Conservation (phyloP, 192 early-diverging fungal genomes). For the Entomortierella parvispora region DNA sequence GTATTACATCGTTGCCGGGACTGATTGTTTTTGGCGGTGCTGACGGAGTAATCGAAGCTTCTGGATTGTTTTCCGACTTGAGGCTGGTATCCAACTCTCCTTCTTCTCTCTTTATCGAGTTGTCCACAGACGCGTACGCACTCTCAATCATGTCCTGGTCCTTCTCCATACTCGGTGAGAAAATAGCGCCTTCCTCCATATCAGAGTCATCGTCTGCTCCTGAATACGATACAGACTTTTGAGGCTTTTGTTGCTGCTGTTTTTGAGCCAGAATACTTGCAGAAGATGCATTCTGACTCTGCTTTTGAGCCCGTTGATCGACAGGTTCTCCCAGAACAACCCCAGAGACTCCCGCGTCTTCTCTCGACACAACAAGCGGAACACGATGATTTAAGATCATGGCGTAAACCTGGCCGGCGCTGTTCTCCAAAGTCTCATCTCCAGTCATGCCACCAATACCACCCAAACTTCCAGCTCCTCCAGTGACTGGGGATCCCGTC, state of each 20-base stretch:
- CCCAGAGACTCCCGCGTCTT: conserved; percentile 8
- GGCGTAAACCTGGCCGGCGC: conserved; percentile 53
- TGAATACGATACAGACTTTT: no score
- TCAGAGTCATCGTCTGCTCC: conserved; percentile 18
- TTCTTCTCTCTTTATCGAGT: conserved; percentile 12
- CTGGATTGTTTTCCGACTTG: conserved; percentile 17
- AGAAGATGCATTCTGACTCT: no score
- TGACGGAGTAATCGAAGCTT: no score
- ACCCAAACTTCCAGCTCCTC: conserved; percentile 9
- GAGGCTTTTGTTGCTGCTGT: no score
- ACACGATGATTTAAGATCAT: conserved; percentile 63
- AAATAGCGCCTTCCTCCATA: conserved; percentile 10
- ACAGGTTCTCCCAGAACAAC: background rate
- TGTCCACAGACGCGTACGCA: background rate
- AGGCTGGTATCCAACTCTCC: conserved; percentile 9
- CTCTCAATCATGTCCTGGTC: no score
- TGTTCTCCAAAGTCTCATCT: conserved; percentile 27
- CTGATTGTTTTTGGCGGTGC: no score
- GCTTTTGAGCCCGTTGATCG: background rate
- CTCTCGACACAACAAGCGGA: conserved; percentile 52
- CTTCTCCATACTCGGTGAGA: no score
- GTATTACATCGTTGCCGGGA: conserved; percentile 42
- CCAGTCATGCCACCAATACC: conserved; percentile 34
- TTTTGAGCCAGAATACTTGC: no score
- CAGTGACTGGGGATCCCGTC: background rate